These are phyloP conservation scores for Colletotrichum camelliae DNA, from an alignment of 2,329 filamentous ascomycete genomes.

Conservation along the genomic window DNA sequence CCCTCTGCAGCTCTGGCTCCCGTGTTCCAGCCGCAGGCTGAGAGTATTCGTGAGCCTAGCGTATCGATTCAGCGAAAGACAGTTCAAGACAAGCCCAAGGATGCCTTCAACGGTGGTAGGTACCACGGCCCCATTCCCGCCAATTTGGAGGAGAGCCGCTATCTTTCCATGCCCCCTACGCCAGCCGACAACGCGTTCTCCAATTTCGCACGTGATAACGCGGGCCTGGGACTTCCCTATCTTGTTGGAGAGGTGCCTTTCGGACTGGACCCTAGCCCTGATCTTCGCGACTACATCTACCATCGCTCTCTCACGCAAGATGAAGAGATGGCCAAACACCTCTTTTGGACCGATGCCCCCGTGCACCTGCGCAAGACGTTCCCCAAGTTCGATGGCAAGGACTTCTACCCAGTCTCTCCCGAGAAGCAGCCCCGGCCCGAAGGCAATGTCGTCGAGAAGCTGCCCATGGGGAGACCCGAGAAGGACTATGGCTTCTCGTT, in stretches of 20 bases:
- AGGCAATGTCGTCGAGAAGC: not conserved
- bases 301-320: constrained; percentile 61
- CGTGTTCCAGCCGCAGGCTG: constrained; percentile 50
- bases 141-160: not conserved
- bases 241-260: constrained; percentile 58
- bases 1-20: constrained; percentile 55
- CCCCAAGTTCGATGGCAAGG: constrained; percentile 69
- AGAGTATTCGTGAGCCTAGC: not conserved
- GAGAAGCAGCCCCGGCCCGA: constrained; percentile 36
- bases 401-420: constrained; percentile 66
- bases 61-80: not conserved
- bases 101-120: not conserved
- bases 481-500: constrained; percentile 11
- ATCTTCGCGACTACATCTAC: constrained; percentile 58
- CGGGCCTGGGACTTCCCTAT: constrained; percentile 48
- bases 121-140: constrained; percentile 1
- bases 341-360: constrained; percentile 66
- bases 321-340: constrained; percentile 61
- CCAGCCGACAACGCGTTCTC: constrained; percentile 10
- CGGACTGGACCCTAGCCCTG: constrained; percentile 45
- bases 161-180: constrained; percentile 8
- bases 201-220: constrained; percentile 16
- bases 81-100: not conserved
- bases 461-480: constrained; percentile 4
- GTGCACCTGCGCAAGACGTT: constrained; percentile 55